Conservation (phyloP, 371 early-diverging fungal genomes). For the Conidiobolus incongruus region DNA sequence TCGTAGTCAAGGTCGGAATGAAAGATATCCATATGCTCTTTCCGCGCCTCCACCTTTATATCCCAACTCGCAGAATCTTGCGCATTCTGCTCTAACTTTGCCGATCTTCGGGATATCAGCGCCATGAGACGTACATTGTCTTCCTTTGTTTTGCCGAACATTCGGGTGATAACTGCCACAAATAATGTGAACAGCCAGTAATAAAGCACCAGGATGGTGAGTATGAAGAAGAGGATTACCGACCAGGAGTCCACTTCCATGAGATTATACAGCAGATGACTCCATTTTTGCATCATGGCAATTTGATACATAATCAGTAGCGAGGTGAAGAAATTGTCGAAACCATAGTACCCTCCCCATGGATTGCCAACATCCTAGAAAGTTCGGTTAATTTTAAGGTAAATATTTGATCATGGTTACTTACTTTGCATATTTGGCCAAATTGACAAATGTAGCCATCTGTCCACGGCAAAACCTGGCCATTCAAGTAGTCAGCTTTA, state of each 20-base stretch:
- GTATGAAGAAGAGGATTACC: conserved; percentile 29
- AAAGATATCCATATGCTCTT: too few species aligned
- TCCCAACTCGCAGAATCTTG: too few species aligned
- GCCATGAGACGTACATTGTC: too few species aligned
- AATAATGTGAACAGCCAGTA: conserved; percentile 46
- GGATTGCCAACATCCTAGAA: conserved; percentile 26
- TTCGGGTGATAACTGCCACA: conserved; percentile 41
- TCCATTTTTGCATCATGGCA: conserved; percentile 48
- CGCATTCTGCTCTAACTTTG: too few species aligned
- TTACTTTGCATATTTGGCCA: background rate
- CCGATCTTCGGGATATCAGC: too few species aligned
- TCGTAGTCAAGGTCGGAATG: too few species aligned
- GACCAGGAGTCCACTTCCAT: conserved; percentile 36
- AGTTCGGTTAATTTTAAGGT: conserved; percentile 25
- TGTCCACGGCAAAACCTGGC: too few species aligned
- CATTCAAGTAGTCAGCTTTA: background rate
- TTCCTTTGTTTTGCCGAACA: conserved; percentile 46
- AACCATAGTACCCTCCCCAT: conserved; percentile 22
- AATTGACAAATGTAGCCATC: background rate
- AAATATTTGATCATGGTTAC: too few species aligned
- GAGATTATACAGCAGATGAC: conserved; percentile 38
- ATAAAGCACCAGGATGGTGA: conserved; percentile 35
- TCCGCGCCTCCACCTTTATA: too few species aligned
- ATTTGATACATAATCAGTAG: too few species aligned
- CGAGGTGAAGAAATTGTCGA: too few species aligned